Evolutionary conservation across 2,329 filamentous ascomycete genomes (phyloP).

Genomic region (Phyllosticta capitalensis): DNA sequence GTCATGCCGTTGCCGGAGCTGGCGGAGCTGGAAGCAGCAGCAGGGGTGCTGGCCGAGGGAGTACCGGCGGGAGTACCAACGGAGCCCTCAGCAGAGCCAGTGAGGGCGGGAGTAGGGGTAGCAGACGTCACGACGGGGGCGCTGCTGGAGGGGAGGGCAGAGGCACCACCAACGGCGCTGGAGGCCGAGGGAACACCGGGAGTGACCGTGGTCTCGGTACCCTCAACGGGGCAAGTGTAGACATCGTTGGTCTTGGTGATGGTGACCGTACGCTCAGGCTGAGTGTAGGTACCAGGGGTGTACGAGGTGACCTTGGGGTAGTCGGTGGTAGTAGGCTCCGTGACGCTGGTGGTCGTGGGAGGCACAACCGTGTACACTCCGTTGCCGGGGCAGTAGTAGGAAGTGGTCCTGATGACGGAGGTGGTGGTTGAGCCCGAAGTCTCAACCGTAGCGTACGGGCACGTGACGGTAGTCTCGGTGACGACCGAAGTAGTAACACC

Average conservation of each 20-base stretch:
- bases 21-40: conserved; percentile 13
- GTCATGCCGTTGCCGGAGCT: conserved; percentile 18
- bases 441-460: conserved; percentile 58
- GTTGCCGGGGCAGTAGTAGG: conserved; percentile 61
- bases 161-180: background rate
- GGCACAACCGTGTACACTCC: conserved; percentile 70
- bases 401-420: conserved; percentile 59
- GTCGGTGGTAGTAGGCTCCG: conserved; percentile 34
- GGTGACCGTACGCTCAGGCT: conserved; percentile 56
- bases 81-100: background rate
- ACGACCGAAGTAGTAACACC: conserved; percentile 64
- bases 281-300: conserved; percentile 63
- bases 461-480: conserved; percentile 57
- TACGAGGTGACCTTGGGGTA: conserved; percentile 58
- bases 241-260: conserved; percentile 59
- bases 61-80: conserved; percentile 5
- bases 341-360: conserved; percentile 50
- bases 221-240: conserved; percentile 57
- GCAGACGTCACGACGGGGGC: background rate
- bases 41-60: conserved; percentile 13
- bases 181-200: conserved; percentile 16
- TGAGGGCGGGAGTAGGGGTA: background rate
- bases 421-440: conserved; percentile 50
- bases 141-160: conserved; percentile 6
- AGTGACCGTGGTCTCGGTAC: background rate